Evolutionary conservation across 192 early-diverging fungal species (phyloP).

Genomic region (Powellomyces hirtus): DNA sequence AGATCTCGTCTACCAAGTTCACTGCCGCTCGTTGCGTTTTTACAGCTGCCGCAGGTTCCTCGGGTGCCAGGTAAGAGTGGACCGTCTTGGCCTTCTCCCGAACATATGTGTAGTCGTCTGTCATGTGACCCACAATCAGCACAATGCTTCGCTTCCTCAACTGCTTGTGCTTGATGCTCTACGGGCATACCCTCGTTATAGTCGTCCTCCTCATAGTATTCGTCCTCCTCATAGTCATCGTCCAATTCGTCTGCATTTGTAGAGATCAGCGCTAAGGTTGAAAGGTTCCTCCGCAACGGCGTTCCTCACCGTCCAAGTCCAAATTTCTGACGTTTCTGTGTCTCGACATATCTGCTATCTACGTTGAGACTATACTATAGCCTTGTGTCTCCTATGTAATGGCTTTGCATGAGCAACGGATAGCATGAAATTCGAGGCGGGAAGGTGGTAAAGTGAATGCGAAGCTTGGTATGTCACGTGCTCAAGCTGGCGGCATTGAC

Average conservation of each 20-base stretch:
- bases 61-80: neutral
- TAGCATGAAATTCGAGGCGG: too few species aligned
- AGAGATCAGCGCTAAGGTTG: neutral
- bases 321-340: conserved; percentile 52
- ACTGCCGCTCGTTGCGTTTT: conserved; percentile 38
- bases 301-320: conserved; percentile 28
- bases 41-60: neutral
- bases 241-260: conserved; percentile 39
- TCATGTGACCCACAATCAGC: neutral
- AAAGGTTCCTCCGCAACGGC: neutral
- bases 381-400: too few species aligned
- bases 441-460: too few species aligned
- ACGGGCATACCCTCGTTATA: conserved; percentile 35
- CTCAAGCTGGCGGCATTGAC: too few species aligned
- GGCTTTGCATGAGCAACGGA: too few species aligned
- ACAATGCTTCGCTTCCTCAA: neutral
- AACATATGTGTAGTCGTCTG: conserved; percentile 12
- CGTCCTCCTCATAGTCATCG: conserved; percentile 46
- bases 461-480: too few species aligned
- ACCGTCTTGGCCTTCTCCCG: conserved; percentile 1
- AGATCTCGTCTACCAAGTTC: conserved; percentile 58
- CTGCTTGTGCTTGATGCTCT: too few species aligned
- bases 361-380: neutral
- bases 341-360: conserved; percentile 40
- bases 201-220: conserved; percentile 49